These are phyloP conservation scores for Cutaneotrichosporon dermatis DNA, from an alignment of 1,284 basidiomycete species.

Conservation along the genomic window DNA sequence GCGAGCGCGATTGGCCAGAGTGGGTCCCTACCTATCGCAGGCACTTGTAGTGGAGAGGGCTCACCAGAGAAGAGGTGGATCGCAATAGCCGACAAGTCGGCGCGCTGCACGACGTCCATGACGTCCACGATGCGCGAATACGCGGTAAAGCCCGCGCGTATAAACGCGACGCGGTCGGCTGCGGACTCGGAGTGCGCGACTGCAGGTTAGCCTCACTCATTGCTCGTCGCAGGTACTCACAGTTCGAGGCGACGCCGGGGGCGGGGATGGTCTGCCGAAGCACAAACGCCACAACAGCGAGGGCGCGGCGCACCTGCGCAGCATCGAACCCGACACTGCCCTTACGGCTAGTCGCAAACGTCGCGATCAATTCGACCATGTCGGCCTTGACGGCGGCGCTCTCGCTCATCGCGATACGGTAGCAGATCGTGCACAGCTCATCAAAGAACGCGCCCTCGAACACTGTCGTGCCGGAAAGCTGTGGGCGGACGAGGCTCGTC, in stretches of 20 bases:
- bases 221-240: slow-evolving; percentile 50
- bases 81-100: slow-evolving; percentile 71
- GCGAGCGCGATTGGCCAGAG: too few species aligned
- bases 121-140: slow-evolving; percentile 62
- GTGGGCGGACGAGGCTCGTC: slow-evolving; percentile 68
- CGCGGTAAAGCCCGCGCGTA: slow-evolving; percentile 63
- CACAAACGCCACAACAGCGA: slow-evolving; percentile 61
- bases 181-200: slow-evolving; percentile 50
- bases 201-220: neutral
- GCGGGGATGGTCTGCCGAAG: slow-evolving; percentile 65
- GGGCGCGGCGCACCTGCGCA: slow-evolving; percentile 39
- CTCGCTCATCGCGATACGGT: slow-evolving; percentile 86
- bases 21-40: too few species aligned
- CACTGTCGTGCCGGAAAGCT: slow-evolving; percentile 75
- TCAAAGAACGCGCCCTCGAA: slow-evolving; percentile 78
- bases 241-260: slow-evolving; percentile 56
- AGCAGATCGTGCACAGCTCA: slow-evolving; percentile 82
- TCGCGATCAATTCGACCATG: slow-evolving; percentile 67
- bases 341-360: slow-evolving; percentile 57
- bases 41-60: slow-evolving; percentile 14
- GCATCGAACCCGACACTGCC: slow-evolving; percentile 26
- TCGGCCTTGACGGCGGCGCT: slow-evolving; percentile 66
- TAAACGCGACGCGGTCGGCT: slow-evolving; percentile 60
- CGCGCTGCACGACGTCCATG: slow-evolving; percentile 54
- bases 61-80: slow-evolving; percentile 74